Percentiles rank a stretch among this genome's conserved stretches.
Conservation (phyloP, 768 basidiomycete genomes). For the Phanerochaete sordida region DNA sequence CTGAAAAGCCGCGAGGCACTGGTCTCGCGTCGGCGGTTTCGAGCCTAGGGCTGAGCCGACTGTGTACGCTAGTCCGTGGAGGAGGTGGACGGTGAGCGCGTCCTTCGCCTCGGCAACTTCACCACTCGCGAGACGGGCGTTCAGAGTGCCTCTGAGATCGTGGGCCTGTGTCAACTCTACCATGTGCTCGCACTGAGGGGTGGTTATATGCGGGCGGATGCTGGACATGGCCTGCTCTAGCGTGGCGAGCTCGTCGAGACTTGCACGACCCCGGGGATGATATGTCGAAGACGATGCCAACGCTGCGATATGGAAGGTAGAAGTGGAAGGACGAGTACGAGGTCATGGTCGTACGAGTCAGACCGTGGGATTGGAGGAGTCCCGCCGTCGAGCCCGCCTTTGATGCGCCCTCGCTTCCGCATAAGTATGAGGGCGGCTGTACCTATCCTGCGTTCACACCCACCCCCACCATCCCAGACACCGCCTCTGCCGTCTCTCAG, state of each 20-base stretch:
- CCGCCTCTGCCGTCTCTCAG: too few relatives aligned
- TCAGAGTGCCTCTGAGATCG: neutral
- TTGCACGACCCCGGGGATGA: too few relatives aligned
- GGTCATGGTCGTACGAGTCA: neutral
- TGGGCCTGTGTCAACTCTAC: neutral
- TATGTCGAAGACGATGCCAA: too few relatives aligned
- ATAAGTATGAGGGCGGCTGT: too few relatives aligned
- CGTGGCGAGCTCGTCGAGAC: too few relatives aligned
- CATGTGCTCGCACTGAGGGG: constrained; percentile 2
- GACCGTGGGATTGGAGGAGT: neutral
- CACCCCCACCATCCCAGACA: too few relatives aligned
- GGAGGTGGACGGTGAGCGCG: constrained; percentile 41
- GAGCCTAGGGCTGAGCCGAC: constrained; percentile 54
- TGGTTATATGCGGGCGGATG: neutral
- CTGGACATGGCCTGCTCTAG: too few relatives aligned
- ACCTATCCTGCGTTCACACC: too few relatives aligned
- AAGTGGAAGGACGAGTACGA: neutral
- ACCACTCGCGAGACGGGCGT: neutral
- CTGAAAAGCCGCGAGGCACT: constrained; percentile 51
- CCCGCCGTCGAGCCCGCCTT: neutral
- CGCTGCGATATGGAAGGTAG: too few relatives aligned
- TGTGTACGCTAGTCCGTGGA: constrained; percentile 56
- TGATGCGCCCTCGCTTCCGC: neutral
- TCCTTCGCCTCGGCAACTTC: neutral
- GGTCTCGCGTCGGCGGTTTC: constrained; percentile 44